A percentile compares a stretch with the other conserved stretches of the same genome.
Evolutionary conservation across 2,329 filamentous ascomycete genomes (phyloP).

Genomic region (Ceratocystis papillata): DNA sequence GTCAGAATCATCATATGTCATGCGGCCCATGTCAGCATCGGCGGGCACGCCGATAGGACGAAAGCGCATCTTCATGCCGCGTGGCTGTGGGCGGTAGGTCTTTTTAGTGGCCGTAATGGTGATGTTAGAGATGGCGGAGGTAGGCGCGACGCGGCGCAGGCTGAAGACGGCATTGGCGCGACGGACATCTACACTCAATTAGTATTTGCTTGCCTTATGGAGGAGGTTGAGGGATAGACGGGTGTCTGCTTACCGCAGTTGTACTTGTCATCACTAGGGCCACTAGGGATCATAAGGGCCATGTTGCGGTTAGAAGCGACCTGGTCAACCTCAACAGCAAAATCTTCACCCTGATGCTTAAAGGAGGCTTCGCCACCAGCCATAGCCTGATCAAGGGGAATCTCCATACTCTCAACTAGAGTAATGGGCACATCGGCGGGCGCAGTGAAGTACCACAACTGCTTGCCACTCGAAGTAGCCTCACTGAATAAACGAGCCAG

Average conservation of each 20-base stretch:
- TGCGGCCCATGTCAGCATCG: conserved; percentile 36
- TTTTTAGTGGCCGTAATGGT: conserved; percentile 27
- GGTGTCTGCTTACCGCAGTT: conserved; percentile 20
- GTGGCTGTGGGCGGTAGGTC: conserved; percentile 52
- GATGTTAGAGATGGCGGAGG: conserved; percentile 9
- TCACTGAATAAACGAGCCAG: conserved; percentile 47
- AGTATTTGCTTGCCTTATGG: neutral
- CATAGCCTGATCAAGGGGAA: conserved; percentile 45
- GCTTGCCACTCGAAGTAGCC: conserved; percentile 54
- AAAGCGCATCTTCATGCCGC: conserved; percentile 56
- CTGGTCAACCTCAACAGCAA: conserved; percentile 47
- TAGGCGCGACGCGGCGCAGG: conserved; percentile 19
- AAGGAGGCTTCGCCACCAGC: conserved; percentile 42
- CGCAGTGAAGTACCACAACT: conserved; percentile 71
- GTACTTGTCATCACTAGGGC: conserved; percentile 22
- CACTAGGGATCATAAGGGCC: conserved; percentile 22
- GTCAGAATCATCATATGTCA: conserved; percentile 22
- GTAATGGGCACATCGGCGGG: conserved; percentile 59
- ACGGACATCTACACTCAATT: conserved; percentile 14
- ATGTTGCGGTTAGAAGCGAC: conserved; percentile 37
- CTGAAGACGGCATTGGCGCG: conserved; percentile 20
- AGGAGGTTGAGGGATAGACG: neutral
- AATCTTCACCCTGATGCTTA: conserved; percentile 53
- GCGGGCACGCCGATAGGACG: conserved; percentile 49
- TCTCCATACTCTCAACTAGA: conserved; percentile 52